Conservation (phyloP, 805 yeast species). For the Pichia nanzhaoensis region DNA sequence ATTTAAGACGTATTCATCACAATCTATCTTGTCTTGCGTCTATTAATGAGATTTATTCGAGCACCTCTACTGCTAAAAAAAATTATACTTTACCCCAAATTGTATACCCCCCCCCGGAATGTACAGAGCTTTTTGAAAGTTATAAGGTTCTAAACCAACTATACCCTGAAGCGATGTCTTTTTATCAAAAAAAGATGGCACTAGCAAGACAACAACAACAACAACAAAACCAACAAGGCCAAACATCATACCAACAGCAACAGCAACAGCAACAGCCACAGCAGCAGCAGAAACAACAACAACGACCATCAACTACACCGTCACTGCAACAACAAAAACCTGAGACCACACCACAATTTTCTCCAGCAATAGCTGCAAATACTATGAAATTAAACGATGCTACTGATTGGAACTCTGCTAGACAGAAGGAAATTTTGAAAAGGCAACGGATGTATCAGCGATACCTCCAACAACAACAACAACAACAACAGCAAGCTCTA, state of each 20-base stretch:
- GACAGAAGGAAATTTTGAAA: constrained; percentile 1
- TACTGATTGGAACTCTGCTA: constrained; percentile 4
- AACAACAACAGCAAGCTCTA: constrained; percentile 9
- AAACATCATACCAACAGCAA: neutral
- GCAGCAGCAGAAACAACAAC: constrained; percentile 11
- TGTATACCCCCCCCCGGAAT: constrained; percentile 47
- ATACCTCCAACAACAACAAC: constrained; percentile 10
- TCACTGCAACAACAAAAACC: too few species aligned
- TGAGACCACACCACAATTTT: constrained; percentile 1
- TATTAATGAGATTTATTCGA: constrained; percentile 32
- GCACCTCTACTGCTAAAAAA: constrained; percentile 21
- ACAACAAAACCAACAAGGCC: neutral
- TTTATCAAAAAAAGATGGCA: constrained; percentile 25
- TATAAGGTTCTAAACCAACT: constrained; percentile 35
- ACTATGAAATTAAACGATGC: neutral
- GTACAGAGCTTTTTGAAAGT: constrained; percentile 44
- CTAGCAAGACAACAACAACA: constrained; percentile 20
- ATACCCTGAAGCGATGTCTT: constrained; percentile 43
- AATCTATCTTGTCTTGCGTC: constrained; percentile 33
- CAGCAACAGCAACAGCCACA: constrained; percentile 11
- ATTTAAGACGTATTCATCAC: constrained; percentile 31
- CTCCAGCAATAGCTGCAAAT: constrained; percentile 4
- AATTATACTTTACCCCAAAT: constrained; percentile 38
- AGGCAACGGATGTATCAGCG: constrained; percentile 3
- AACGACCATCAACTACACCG: neutral